phyloP scores from a whole-genome alignment of 495 filamentous ascomycete genomes.

The Saxophila tyrrhenica region DNA sequence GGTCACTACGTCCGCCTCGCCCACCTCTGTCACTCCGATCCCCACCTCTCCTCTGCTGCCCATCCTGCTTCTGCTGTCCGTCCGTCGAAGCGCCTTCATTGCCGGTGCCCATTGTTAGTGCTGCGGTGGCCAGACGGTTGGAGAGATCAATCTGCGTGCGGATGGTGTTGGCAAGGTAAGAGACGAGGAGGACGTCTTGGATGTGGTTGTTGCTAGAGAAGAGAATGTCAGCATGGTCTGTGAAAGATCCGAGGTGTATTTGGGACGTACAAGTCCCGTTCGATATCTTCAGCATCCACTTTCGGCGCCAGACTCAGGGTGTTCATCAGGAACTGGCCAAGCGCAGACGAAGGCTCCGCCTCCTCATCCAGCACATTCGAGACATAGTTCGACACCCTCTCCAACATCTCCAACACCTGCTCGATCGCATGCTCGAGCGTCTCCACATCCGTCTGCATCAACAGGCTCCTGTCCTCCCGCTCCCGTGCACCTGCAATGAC shows the following conservation, averaged over 20 bases:
- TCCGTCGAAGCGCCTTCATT: conserved; percentile 2
- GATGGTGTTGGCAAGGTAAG: conserved; percentile 95
- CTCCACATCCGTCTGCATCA: conserved; percentile 76
- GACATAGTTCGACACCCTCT: conserved; percentile 82
- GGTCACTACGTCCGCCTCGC: conserved; percentile 20
- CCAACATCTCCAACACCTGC: conserved; percentile 74
- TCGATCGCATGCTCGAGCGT: conserved; percentile 71
- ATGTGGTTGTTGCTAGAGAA: conserved; percentile 81
- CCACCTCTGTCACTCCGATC: conserved; percentile 14
- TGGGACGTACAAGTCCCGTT: conserved; percentile 71
- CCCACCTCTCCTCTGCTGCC: conserved; percentile 3
- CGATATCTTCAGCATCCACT: conserved; percentile 77
- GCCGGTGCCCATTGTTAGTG: conserved; percentile 45
- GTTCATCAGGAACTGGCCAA: conserved; percentile 91
- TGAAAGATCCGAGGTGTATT: neutral
- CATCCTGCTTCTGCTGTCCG: conserved; percentile 14
- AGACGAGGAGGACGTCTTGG: conserved; percentile 93
- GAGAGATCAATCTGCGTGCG: conserved; percentile 97
- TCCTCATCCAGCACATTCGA: conserved; percentile 64
- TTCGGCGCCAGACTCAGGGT: conserved; percentile 85
- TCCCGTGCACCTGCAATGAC: conserved; percentile 73
- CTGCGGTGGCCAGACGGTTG: conserved; percentile 79
- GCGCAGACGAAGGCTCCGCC: conserved; percentile 59
- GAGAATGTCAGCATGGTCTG: conserved; percentile 1
- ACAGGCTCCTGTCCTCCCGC: conserved; percentile 56